Conservation (phyloP, 345 rosid species). For the Eucalyptus leucophloia region DNA sequence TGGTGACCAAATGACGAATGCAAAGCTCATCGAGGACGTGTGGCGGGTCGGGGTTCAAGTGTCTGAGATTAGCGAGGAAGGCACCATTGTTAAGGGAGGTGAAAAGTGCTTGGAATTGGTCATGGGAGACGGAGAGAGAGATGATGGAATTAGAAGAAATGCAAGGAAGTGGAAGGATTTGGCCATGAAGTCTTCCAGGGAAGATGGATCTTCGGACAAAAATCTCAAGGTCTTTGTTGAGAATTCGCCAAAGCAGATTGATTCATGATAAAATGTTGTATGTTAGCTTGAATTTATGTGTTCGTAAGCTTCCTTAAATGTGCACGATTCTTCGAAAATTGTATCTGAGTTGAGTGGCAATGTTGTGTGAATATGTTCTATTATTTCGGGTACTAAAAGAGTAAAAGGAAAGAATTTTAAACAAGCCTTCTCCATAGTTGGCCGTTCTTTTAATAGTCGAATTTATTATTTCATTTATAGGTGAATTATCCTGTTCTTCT, state of each 20-base stretch:
- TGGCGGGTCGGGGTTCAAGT: conserved; percentile 8
- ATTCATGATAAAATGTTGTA: neutral
- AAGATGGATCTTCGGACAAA: conserved; percentile 5
- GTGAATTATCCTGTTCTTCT: neutral
- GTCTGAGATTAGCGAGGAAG: neutral
- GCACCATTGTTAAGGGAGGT: conserved; percentile 1
- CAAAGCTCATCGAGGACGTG: conserved; percentile 12
- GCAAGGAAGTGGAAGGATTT: conserved; percentile 13
- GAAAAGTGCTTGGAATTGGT: conserved; percentile 16
- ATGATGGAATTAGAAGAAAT: conserved; percentile 1
- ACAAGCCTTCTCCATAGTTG: neutral
- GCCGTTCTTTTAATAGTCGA: neutral
- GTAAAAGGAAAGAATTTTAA: neutral
- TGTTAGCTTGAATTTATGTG: neutral
- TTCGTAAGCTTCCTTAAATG: neutral
- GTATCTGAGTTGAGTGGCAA: neutral
- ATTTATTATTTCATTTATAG: neutral
- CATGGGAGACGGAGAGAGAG: conserved; percentile 7
- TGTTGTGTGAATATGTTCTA: neutral
- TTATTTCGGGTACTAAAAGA: neutral
- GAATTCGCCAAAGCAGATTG: neutral
- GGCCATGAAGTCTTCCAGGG: conserved; percentile 8
- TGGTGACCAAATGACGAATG: conserved; percentile 13
- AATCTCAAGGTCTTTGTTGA: conserved; percentile 3
- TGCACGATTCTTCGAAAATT: neutral